These are phyloP conservation scores for Exophiala sideris DNA, from an alignment of 2,329 filamentous ascomycete species.

Conservation along the genomic window DNA sequence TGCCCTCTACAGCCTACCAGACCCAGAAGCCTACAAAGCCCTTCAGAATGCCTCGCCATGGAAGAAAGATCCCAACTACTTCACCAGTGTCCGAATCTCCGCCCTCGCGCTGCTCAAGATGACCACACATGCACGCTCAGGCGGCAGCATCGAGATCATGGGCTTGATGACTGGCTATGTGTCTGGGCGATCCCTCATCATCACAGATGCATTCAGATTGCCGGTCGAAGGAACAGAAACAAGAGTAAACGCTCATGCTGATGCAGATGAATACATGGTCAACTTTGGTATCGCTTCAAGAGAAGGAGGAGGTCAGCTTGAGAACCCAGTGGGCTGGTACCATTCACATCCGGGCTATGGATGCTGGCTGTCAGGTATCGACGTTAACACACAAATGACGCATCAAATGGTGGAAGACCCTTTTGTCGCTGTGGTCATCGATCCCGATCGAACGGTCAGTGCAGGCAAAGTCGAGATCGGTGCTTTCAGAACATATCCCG, in stretches of 20 bases:
- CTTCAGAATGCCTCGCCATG: constrained; percentile 66
- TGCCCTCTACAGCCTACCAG: constrained; percentile 78
- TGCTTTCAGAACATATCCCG: constrained; percentile 87
- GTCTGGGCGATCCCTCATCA: constrained; percentile 74
- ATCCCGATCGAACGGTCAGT: constrained; percentile 91
- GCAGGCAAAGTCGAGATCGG: constrained; percentile 96
- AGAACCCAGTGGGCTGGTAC: constrained; percentile 98
- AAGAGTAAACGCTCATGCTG: constrained; percentile 89
- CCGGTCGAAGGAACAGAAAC: constrained; percentile 99
- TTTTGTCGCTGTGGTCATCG: constrained; percentile 92
- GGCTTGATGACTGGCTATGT: constrained; percentile 97
- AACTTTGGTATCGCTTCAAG: constrained; percentile 75
- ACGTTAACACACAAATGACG: constrained; percentile 80
- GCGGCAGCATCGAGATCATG: constrained; percentile 92
- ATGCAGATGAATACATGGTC: constrained; percentile 96
- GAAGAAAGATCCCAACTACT: constrained; percentile 75
- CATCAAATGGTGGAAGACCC: constrained; percentile 86
- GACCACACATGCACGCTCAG: constrained; percentile 98
- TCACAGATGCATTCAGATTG: constrained; percentile 89
- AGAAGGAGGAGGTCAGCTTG: constrained; percentile 66
- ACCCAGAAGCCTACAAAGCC: constrained; percentile 63
- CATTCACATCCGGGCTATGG: constrained; percentile 97
- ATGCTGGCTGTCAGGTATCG: constrained; percentile 96
- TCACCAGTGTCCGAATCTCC: constrained; percentile 89
- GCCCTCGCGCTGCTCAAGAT: constrained; percentile 95